Evolutionary conservation across 2,329 filamentous ascomycete species (phyloP).

Genomic region (Nigrospora sphaerica): DNA sequence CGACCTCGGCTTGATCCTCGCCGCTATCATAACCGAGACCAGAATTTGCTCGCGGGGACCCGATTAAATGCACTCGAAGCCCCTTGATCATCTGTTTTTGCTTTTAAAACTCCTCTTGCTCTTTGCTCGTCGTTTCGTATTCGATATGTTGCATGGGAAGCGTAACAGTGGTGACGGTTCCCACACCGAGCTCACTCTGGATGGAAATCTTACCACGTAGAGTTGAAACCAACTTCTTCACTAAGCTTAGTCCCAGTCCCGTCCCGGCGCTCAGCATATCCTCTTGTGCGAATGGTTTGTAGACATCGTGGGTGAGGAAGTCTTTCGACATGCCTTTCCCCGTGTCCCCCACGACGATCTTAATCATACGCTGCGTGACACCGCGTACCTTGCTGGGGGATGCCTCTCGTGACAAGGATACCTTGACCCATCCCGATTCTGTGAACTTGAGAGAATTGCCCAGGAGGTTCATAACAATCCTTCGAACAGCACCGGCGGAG

Average conservation of each 20-base stretch:
- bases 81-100: background rate
- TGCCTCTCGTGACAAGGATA: conserved; percentile 2
- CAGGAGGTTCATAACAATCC: conserved; percentile 55
- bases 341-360: conserved; percentile 42
- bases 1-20: background rate
- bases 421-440: conserved; percentile 17
- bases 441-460: conserved; percentile 59
- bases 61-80: background rate
- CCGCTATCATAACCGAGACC: too few species aligned
- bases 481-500: conserved; percentile 39
- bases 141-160: background rate
- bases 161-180: background rate
- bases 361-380: background rate
- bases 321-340: conserved; percentile 54
- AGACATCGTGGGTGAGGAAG: conserved; percentile 49
- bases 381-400: background rate
- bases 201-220: background rate
- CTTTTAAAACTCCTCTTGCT: background rate
- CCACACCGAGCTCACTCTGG: background rate
- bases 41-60: background rate
- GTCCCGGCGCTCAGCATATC: conserved; percentile 48
- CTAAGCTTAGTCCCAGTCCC: conserved; percentile 54
- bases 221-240: conserved; percentile 26
- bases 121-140: background rate
- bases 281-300: conserved; percentile 54